phyloP scores from a whole-genome alignment of 345 rosid species.

The Eucalyptus sp. region DNA sequence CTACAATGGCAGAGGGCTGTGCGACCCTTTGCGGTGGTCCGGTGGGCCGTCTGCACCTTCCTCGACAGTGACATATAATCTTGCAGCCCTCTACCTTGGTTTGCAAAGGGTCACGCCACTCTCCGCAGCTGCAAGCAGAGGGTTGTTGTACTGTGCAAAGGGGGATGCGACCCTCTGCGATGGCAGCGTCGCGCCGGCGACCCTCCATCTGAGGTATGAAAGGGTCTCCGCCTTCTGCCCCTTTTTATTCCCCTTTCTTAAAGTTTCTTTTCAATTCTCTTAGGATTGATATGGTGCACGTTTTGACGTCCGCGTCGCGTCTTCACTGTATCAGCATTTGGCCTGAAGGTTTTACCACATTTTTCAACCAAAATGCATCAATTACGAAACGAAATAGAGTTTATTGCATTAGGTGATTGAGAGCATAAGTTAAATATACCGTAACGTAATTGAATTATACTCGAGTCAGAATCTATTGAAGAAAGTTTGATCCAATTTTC shows the following conservation, averaged over 20 bases:
- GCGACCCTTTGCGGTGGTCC: not conserved
- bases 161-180: not conserved
- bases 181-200: not conserved
- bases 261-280: not conserved
- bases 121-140: not conserved
- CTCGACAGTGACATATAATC: not conserved
- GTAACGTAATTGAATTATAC: not conserved
- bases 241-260: not conserved
- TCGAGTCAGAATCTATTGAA: accelerated
- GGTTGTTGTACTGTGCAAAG: not conserved
- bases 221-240: not conserved
- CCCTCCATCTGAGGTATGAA: not conserved
- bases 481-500: not conserved
- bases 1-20: not conserved
- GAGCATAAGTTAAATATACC: not conserved
- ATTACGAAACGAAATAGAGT: not conserved
- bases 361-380: not conserved
- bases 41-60: not conserved
- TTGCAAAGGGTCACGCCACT: not conserved
- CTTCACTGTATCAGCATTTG: not conserved
- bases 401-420: not conserved
- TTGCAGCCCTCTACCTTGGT: not conserved
- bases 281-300: not conserved
- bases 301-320: not conserved
- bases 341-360: not conserved